Conservation (phyloP, 805 yeast species). For the Wickerhamomyces rabaulensis region DNA sequence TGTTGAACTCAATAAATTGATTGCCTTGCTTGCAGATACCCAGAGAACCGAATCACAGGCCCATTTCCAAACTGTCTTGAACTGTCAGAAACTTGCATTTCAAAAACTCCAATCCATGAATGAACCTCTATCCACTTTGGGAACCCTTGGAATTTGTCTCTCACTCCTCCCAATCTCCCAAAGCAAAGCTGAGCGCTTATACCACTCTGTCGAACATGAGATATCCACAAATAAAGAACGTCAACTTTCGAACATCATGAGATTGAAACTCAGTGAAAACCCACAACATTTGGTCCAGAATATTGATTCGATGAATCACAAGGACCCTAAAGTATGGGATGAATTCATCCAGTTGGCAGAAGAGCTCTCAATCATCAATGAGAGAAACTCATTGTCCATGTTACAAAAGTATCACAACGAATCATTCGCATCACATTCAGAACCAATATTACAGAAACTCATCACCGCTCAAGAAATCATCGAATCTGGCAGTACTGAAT, state of each 20-base stretch:
- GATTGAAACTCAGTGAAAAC: constrained; percentile 1
- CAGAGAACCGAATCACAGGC: neutral
- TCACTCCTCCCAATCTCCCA: neutral
- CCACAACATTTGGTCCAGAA: neutral
- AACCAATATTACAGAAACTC: neutral
- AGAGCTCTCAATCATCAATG: neutral
- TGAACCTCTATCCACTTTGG: neutral
- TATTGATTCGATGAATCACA: constrained; percentile 1
- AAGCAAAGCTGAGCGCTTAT: neutral
- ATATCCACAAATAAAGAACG: neutral
- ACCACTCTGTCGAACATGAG: neutral
- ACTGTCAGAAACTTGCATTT: neutral
- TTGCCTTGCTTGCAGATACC: constrained; percentile 5
- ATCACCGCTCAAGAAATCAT: constrained; percentile 1
- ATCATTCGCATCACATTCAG: constrained; percentile 3
- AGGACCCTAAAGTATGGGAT: constrained; percentile 2
- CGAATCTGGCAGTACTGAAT: constrained; percentile 1
- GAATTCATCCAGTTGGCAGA: constrained; percentile 1
- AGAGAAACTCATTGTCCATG: neutral
- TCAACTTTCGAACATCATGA: neutral
- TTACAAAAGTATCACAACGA: neutral
- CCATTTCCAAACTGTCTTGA: neutral
- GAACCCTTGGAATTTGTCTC: neutral
- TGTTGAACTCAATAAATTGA: constrained; percentile 6
- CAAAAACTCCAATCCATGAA: neutral